Base-by-base conservation (phyloP, 495 filamentous ascomycete genomes). In the Beverwykella pulmonaria region DNA sequence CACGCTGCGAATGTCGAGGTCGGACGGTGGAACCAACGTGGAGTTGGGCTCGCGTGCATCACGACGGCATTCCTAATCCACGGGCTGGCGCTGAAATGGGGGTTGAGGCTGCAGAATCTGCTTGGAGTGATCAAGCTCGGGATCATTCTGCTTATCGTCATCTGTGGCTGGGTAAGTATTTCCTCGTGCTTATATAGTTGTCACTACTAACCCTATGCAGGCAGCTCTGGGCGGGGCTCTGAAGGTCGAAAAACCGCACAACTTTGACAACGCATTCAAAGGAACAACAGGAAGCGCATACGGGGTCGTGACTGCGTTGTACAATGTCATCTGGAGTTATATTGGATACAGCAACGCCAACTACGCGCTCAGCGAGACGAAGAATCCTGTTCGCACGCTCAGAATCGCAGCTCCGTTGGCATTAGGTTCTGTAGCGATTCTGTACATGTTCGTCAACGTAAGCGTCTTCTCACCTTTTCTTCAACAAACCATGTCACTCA, bases 291-390 rank as follows among this genome's bases (percentile, higher is more conserved):
- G 57, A 7, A 32, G 61, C 17, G 27, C 52, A 4, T 50, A 54
- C n/a, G 60, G 64, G 20, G 46, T 44, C 23, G 25, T 59, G 10
- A 49, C 84, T 53, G 84, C 86, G 1, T 63, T 90, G 47, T 84
- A 87, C 65, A 86, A 87, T 58, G 85, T 90, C 65, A 86, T 90
- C 36, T 89, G 84, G 81, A 85, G 82, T 15, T 90, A 87, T 57
- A 84, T 86, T 57, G 87, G 87, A 9, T 88, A 86, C 75, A 82
- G 80, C 44, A 88, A 88, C 67, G 84, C 86, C 60, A 87, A 81
- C 70, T 83, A 81, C 69, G 77, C 76, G 4, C 19, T 63, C 15
- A 22, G 14, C 23, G 88, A 91, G 75, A 83, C 84, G 15, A 82
- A 80, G 59, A 83, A 90, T 67, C 88, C 88, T 0, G 79, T 81